Percentiles rank a stretch among this genome's conserved stretches.
These are phyloP conservation scores for Globisporangium acanthophoron DNA, from an alignment of 352 stramenopile genomes.

Conservation along the genomic window DNA sequence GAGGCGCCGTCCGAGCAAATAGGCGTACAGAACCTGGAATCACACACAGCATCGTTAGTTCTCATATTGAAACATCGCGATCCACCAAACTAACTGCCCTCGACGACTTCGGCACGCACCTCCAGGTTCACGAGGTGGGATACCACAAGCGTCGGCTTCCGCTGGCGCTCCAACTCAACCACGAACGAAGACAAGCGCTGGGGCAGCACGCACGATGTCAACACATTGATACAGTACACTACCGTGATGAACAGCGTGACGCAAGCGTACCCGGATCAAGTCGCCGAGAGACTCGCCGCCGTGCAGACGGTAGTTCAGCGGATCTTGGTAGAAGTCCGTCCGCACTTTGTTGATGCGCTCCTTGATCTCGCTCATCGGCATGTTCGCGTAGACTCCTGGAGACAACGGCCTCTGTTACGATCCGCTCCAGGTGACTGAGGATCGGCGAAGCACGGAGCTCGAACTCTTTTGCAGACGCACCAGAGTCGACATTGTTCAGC, in stretches of 20 bases:
- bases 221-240: neutral
- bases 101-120: constrained; percentile 8
- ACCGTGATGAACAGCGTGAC: neutral
- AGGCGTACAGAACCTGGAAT: constrained; percentile 30
- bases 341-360: constrained; percentile 27
- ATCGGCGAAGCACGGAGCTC: neutral
- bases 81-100: neutral
- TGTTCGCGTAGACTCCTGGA: constrained; percentile 34
- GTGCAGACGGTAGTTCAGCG: constrained; percentile 42
- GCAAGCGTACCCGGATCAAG: constrained; percentile 30
- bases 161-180: constrained; percentile 36
- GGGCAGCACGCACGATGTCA: too few relatives aligned
- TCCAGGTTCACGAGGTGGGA: constrained; percentile 40
- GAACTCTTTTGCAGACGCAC: constrained; percentile 4
- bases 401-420: neutral
- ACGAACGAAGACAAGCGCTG: constrained; percentile 42
- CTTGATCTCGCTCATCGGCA: constrained; percentile 32
- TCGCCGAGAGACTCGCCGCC: constrained; percentile 41
- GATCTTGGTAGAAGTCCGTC: constrained; percentile 35
- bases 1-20: constrained; percentile 26
- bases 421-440: neutral
- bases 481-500: constrained; percentile 36
- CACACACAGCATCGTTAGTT: neutral
- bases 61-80: neutral
- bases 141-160: constrained; percentile 33